These are phyloP conservation scores for Mycena vulgaris DNA, from an alignment of 768 basidiomycete species.

Conservation along the genomic window DNA sequence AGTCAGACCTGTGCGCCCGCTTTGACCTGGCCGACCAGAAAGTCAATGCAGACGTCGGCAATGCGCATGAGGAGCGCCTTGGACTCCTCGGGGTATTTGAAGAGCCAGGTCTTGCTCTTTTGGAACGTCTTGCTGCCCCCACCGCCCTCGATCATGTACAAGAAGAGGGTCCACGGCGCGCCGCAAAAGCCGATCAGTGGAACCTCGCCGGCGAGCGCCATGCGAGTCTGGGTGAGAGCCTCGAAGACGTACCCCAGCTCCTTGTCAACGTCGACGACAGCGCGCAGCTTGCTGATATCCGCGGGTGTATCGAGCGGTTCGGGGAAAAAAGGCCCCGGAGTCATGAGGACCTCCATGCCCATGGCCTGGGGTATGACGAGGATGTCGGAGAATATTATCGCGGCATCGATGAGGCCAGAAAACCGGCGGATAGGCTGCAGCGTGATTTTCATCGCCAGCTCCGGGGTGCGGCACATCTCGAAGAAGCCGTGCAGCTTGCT, in stretches of 20 bases:
- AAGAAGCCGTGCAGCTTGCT: conserved; percentile 94
- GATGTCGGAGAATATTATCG: conserved; percentile 99
- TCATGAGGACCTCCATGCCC: conserved; percentile 97
- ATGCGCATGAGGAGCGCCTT: conserved; percentile 83
- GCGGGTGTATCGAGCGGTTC: conserved; percentile 84
- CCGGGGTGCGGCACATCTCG: conserved; percentile 94
- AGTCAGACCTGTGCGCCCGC: conserved; percentile 93
- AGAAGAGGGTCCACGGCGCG: conserved; percentile 98
- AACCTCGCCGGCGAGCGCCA: conserved; percentile 87
- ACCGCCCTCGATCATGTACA: conserved; percentile 99
- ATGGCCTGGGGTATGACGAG: conserved; percentile 98
- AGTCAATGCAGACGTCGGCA: conserved; percentile 92
- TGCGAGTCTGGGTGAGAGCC: conserved; percentile 89
- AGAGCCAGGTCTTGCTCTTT: conserved; percentile 95
- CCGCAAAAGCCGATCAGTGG: conserved; percentile 98
- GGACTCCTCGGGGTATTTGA: conserved; percentile 89
- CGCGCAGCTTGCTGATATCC: conserved; percentile 76
- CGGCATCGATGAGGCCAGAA: conserved; percentile 89
- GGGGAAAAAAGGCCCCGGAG: conserved; percentile 91
- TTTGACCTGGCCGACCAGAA: conserved; percentile 91
- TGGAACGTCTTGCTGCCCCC: conserved; percentile 92
- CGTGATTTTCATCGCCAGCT: conserved; percentile 90
- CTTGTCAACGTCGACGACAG: conserved; percentile 82
- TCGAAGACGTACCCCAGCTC: conserved; percentile 94
- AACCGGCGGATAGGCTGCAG: conserved; percentile 96